These are phyloP conservation scores for Exophiala sp. DNA, from an alignment of 2,329 filamentous ascomycete genomes.

Conservation along the genomic window DNA sequence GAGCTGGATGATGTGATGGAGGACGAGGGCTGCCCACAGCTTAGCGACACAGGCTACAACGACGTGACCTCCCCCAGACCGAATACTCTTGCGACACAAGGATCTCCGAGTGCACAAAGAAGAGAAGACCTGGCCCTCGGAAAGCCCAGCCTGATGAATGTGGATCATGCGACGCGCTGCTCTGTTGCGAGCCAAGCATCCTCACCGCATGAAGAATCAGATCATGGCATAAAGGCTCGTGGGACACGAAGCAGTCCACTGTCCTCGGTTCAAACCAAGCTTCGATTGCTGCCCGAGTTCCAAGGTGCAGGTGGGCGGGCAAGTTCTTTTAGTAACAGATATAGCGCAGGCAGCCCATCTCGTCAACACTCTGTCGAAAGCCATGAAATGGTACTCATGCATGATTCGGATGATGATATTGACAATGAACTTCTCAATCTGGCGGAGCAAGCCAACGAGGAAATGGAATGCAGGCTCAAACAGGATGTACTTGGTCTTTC, in stretches of 20 bases:
- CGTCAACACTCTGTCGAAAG: background rate
- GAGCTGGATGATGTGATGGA: conserved; percentile 9
- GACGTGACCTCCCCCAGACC: background rate
- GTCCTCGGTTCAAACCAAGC: background rate
- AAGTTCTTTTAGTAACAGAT: background rate
- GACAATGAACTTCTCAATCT: conserved; percentile 1
- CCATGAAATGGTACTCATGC: background rate
- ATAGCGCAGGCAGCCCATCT: background rate
- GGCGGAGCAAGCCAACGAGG: background rate
- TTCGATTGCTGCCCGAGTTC: no score
- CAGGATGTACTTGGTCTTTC: background rate
- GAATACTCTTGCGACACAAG: background rate
- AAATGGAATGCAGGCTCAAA: conserved; percentile 1
- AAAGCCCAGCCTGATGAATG: background rate
- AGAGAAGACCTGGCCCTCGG: background rate
- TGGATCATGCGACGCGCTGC: background rate
- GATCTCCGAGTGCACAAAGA: background rate
- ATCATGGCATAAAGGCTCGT: background rate
- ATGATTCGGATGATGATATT: background rate
- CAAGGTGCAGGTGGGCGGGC: no score
- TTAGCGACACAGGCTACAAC: background rate
- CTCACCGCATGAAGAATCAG: background rate
- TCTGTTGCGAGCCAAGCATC: background rate
- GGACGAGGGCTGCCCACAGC: conserved; percentile 1
- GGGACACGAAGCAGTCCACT: no score